Base-by-base conservation (phyloP, 192 early-diverging fungal species). In the Coemansia sp. region DNA sequence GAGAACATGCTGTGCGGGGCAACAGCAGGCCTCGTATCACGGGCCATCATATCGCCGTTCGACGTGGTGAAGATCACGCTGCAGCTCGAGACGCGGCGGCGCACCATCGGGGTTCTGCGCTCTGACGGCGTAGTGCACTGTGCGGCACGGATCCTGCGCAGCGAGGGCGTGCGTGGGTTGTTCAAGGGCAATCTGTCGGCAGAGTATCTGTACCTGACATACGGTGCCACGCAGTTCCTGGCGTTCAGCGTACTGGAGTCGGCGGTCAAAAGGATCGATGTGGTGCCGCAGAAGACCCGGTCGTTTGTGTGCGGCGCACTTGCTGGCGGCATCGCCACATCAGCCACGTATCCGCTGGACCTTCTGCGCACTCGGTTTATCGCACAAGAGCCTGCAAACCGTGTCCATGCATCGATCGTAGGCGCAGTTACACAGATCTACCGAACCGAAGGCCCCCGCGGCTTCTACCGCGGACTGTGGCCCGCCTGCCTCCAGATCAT, bases 181-280 rank as follows among this genome's bases (percentile, higher is more conserved):
- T 98, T 91, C 85, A 97, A 96, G 57, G 96, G 96, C 28, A 98
- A 98, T 59, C 69, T 93, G 67, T 87, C 94, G 0, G 96, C 96
- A 7, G 91, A 92, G 72, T 94, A 91, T 59, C 82, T 98, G 8
- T 98, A 98, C 67, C 68, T 98, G 48, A 83, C 89, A 5, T 98
- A 97, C 63, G 94, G 94, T 7, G 89, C 88, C 0, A 74, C 86
- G 29, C 95, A 98, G 72, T 98, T 98, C 61, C 74, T 88, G 41
- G 69, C 85, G 8, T 95, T 92, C 55, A 74, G 87, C 52, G 74
- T 87, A 42, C 68, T 87, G 10, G 85, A 83, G 27, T 61, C 55
- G 9, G 22, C 42, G 52, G 40, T 82, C 61, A 34, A 57, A 27
- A 36, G 34, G 0, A 22, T 20, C 10, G 8, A 33, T 45, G 44